These are phyloP conservation scores for Venturia pyrina DNA, from an alignment of 2,329 filamentous ascomycete genomes.

Conservation along the genomic window DNA sequence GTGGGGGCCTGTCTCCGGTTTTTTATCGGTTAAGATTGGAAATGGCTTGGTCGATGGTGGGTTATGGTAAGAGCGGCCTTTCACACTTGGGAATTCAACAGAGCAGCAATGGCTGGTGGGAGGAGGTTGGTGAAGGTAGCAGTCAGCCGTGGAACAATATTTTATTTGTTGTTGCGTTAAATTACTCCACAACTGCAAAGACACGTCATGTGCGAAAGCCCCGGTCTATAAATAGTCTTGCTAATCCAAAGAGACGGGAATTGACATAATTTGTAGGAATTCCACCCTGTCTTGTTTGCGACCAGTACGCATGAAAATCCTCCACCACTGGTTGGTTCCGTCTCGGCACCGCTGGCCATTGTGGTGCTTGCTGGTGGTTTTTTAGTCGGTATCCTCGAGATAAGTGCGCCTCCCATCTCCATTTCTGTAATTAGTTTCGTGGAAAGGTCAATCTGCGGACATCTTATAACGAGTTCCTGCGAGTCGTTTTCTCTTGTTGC, in stretches of 20 bases:
- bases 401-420: no score
- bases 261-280: no score
- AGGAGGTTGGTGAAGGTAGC: neutral
- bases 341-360: neutral
- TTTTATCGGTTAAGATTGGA: neutral
- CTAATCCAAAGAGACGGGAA: no score
- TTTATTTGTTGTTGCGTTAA: neutral
- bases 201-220: neutral
- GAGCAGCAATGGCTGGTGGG: neutral
- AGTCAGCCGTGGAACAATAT: neutral
- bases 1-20: neutral
- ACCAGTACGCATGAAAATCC: no score
- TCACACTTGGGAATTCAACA: neutral
- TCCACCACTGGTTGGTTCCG: neutral
- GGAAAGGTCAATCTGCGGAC: no score
- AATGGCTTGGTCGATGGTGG: neutral
- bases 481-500: no score
- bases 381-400: no score
- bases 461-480: no score
- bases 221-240: neutral
- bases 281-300: no score
- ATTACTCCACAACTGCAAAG: neutral
- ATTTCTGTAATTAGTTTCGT: no score
- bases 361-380: no score
- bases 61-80: neutral